Evolutionary conservation across 2,329 filamentous ascomycete species (phyloP).

Genomic region (Colletotrichum sp.): DNA sequence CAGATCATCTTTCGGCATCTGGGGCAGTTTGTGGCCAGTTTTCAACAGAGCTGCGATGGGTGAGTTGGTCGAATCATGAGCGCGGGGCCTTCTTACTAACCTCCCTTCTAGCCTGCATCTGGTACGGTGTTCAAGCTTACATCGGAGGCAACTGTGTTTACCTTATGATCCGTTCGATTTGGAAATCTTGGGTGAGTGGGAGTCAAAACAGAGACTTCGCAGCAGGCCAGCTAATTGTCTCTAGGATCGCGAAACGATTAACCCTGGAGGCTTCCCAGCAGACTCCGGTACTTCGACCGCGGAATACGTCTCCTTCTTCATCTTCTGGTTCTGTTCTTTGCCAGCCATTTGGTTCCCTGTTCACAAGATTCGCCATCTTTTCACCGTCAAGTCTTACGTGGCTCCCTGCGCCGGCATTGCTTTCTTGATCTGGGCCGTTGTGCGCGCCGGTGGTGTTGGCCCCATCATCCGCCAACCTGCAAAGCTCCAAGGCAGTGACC

Average conservation of each 20-base stretch:
- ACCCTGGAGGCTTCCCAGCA: constrained; percentile 60
- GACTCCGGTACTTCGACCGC: constrained; percentile 75
- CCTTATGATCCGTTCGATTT: constrained; percentile 87
- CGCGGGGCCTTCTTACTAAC: neutral
- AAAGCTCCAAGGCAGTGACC: constrained; percentile 65
- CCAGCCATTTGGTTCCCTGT: constrained; percentile 91
- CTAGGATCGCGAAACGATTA: constrained; percentile 60
- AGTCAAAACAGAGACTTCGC: neutral
- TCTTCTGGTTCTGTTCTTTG: constrained; percentile 83
- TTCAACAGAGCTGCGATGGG: constrained; percentile 86
- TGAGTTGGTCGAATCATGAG: constrained; percentile 28
- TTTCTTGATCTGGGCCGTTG: constrained; percentile 87
- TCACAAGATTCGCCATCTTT: constrained; percentile 86
- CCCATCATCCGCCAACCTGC: constrained; percentile 77
- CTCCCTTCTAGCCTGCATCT: constrained; percentile 67
- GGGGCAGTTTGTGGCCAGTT: constrained; percentile 87
- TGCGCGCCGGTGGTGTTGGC: constrained; percentile 81
- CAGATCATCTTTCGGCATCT: constrained; percentile 84
- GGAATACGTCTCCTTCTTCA: constrained; percentile 81
- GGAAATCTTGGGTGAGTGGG: constrained; percentile 65
- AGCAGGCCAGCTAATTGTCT: neutral
- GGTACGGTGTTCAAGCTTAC: constrained; percentile 86
- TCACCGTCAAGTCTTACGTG: constrained; percentile 87
- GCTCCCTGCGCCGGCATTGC: constrained; percentile 84
- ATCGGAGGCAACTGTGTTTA: constrained; percentile 87